A percentile compares a stretch with the other conserved stretches of the same genome.
Conservation (phyloP, 208 protist species). For the Leishmania braziliensis region DNA sequence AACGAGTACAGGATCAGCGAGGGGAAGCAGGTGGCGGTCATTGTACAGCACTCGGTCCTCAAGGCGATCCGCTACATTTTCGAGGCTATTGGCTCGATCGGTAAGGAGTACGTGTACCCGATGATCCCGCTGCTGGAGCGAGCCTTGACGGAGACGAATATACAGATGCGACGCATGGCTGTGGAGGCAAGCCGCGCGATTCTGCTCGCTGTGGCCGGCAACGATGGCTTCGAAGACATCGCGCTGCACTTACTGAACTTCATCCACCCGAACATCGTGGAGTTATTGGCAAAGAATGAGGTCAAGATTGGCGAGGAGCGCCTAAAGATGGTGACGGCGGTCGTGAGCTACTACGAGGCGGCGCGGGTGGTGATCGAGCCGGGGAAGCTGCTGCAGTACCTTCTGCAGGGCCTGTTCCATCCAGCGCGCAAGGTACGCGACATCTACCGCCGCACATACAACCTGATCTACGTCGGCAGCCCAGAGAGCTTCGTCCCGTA, state of each 20-base stretch:
- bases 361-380: conserved; percentile 95
- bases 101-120: conserved; percentile 98
- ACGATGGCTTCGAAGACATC: conserved; percentile 91
- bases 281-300: conserved; percentile 95
- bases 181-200: conserved; percentile 97
- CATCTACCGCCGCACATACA: conserved; percentile 99
- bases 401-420: conserved; percentile 98
- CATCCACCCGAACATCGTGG: conserved; percentile 99
- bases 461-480: conserved; percentile 97
- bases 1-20: conserved; percentile 99
- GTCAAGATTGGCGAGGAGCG: conserved; percentile 77
- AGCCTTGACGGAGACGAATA: conserved; percentile 98
- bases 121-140: conserved; percentile 98
- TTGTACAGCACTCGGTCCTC: conserved; percentile 97
- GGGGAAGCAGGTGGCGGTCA: conserved; percentile 94
- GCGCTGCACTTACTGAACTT: conserved; percentile 99
- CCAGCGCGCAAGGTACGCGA: conserved; percentile 98
- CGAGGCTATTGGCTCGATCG: conserved; percentile 98
- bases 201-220: conserved; percentile 78
- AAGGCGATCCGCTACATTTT: conserved; percentile 99
- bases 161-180: conserved; percentile 99
- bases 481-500: conserved; percentile 95
- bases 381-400: conserved; percentile 94
- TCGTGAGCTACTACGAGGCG: conserved; percentile 98
- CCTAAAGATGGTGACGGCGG: conserved; percentile 92